These are phyloP conservation scores for Termitomyces sp. DNA, from an alignment of 768 basidiomycete species.

Conservation along the genomic window DNA sequence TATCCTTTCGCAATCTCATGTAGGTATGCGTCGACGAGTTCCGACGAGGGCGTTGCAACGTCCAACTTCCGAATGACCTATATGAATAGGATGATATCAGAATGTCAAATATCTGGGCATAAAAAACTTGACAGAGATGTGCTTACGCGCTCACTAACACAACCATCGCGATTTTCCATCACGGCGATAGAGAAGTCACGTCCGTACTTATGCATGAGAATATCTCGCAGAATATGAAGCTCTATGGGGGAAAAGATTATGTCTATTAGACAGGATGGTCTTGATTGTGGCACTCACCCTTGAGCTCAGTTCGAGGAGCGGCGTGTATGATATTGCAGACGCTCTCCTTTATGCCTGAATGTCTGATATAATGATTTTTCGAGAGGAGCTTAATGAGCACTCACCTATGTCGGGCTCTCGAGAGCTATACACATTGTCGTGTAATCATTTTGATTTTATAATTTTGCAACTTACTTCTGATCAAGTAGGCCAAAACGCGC, in stretches of 20 bases:
- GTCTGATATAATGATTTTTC: background rate
- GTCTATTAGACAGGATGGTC: background rate
- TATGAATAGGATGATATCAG: background rate
- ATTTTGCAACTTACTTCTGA: slow-evolving; percentile 58
- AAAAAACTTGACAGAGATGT: background rate
- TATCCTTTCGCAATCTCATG: slow-evolving; percentile 89
- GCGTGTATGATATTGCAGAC: slow-evolving; percentile 88
- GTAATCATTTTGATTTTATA: background rate
- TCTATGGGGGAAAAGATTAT: slow-evolving; percentile 42
- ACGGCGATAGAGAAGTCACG: slow-evolving; percentile 84
- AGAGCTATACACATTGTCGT: slow-evolving; percentile 37
- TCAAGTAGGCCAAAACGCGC: slow-evolving; percentile 92
- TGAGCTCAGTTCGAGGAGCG: slow-evolving; percentile 87
- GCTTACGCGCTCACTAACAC: slow-evolving; percentile 82
- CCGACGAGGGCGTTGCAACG: slow-evolving; percentile 62
- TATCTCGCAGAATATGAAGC: slow-evolving; percentile 85
- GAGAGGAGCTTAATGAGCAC: background rate
- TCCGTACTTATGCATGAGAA: slow-evolving; percentile 95
- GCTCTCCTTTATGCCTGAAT: slow-evolving; percentile 60
- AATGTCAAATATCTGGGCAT: background rate
- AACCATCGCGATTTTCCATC: slow-evolving; percentile 78
- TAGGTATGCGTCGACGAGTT: slow-evolving; percentile 86
- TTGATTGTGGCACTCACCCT: slow-evolving; percentile 45
- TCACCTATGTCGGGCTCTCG: slow-evolving; percentile 82
- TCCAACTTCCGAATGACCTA: slow-evolving; percentile 77